Percentiles rank a stretch among this genome's conserved stretches.
Conservation (phyloP, 495 filamentous ascomycete species). For the Trichoderma gamsii region DNA sequence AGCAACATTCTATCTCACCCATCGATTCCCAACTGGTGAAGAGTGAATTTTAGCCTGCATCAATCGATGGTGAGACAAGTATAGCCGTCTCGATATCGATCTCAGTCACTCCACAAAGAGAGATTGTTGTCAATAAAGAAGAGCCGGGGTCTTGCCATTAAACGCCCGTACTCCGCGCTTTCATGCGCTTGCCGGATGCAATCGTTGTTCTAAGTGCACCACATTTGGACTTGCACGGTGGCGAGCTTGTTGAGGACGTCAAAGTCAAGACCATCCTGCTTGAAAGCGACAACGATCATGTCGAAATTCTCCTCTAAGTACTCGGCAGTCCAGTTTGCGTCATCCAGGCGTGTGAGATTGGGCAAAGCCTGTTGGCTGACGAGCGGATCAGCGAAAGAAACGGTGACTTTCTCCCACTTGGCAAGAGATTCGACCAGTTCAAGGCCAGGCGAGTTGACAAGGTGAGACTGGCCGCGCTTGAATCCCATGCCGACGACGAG, state of each 20-base stretch:
- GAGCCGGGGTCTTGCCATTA: too few relatives aligned
- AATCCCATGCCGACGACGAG: slow-evolving; percentile 33
- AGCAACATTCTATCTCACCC: too few relatives aligned
- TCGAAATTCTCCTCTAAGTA: slow-evolving; percentile 27
- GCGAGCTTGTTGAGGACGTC: slow-evolving; percentile 22
- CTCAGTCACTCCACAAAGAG: too few relatives aligned
- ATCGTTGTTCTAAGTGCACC: slow-evolving; percentile 21
- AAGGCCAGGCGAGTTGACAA: slow-evolving; percentile 29
- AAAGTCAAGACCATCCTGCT: slow-evolving; percentile 29
- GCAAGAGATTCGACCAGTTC: slow-evolving; percentile 25
- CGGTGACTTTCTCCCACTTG: slow-evolving; percentile 23
- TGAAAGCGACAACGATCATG: slow-evolving; percentile 29
- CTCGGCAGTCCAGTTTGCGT: slow-evolving; percentile 23
- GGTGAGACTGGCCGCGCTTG: slow-evolving; percentile 28
- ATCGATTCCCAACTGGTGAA: too few relatives aligned
- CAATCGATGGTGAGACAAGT: too few relatives aligned
- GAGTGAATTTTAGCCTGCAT: too few relatives aligned
- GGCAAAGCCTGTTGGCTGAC: slow-evolving; percentile 28
- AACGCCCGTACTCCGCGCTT: too few relatives aligned
- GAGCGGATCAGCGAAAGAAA: slow-evolving; percentile 30
- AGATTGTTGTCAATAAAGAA: too few relatives aligned
- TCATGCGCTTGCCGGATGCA: too few relatives aligned
- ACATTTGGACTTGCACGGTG: slow-evolving; percentile 25
- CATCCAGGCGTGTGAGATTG: slow-evolving; percentile 21
- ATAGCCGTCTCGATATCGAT: too few relatives aligned